Conservation (phyloP, 2,329 filamentous ascomycete genomes). For the Hymenoscyphus fructigenus region DNA sequence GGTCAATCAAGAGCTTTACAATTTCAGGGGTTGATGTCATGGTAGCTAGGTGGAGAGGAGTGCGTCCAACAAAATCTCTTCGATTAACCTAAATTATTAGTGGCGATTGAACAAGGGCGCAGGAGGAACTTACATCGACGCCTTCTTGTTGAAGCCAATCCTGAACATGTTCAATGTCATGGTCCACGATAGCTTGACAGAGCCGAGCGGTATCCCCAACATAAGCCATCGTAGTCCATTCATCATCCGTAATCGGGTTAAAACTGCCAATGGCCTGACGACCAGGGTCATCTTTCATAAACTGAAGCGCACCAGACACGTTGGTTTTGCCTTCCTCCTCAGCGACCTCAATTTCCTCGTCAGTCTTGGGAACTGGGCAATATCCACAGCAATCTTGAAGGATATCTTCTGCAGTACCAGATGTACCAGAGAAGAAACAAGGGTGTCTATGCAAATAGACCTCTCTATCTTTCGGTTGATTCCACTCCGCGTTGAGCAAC, state of each 20-base stretch:
- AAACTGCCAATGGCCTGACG: slow-evolving; percentile 72
- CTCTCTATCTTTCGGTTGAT: slow-evolving; percentile 70
- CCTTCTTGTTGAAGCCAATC: slow-evolving; percentile 69
- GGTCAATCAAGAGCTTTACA: slow-evolving; percentile 68
- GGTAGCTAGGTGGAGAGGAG: slow-evolving; percentile 75
- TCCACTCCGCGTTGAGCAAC: slow-evolving; percentile 85
- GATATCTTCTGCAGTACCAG: slow-evolving; percentile 68
- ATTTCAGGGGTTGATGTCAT: slow-evolving; percentile 67
- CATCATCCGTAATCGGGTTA: slow-evolving; percentile 76
- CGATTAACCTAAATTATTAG: slow-evolving; percentile 57
- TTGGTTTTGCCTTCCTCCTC: slow-evolving; percentile 74
- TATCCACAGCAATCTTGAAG: slow-evolving; percentile 79
- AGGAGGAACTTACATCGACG: slow-evolving; percentile 49
- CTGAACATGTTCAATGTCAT: slow-evolving; percentile 67
- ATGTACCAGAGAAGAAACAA: slow-evolving; percentile 61
- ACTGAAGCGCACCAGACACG: slow-evolving; percentile 70
- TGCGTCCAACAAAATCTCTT: slow-evolving; percentile 75
- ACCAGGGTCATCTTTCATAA: slow-evolving; percentile 79
- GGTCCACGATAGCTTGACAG: slow-evolving; percentile 78
- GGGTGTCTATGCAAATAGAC: slow-evolving; percentile 81
- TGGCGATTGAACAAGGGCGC: background rate
- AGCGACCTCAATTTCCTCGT: slow-evolving; percentile 69
- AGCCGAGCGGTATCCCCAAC: slow-evolving; percentile 74
- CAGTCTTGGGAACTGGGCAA: slow-evolving; percentile 68
- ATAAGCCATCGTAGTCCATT: slow-evolving; percentile 92